Conservation (phyloP, 257 asterid species). For the Solanum medicagineum region DNA sequence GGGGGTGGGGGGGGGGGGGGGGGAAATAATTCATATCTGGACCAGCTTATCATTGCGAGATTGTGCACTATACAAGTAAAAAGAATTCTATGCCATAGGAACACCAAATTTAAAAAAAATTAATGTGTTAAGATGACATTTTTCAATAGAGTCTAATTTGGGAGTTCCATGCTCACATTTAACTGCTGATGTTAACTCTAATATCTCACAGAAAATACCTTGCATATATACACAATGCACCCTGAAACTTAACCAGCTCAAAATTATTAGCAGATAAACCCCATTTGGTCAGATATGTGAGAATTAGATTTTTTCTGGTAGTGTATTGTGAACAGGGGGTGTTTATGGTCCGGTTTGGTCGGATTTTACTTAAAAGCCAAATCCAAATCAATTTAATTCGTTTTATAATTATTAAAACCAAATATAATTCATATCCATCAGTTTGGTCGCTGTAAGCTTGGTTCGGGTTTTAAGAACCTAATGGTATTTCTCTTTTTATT, state of each 20-base stretch:
- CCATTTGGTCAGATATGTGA: not conserved
- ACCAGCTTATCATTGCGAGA: not conserved
- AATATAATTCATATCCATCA: too few species aligned
- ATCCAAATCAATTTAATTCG: too few species aligned
- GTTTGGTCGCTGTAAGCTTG: too few species aligned
- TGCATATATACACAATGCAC: not conserved
- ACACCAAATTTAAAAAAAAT: not conserved
- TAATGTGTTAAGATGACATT: not conserved
- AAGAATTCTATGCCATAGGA: not conserved
- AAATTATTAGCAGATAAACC: not conserved
- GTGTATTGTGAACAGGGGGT: not conserved
- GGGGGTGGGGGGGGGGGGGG: accelerated
- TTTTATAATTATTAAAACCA: too few species aligned
- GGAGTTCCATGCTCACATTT: not conserved
- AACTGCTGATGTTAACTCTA: not conserved
- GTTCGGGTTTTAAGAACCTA: too few species aligned
- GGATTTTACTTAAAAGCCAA: too few species aligned
- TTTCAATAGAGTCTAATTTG: not conserved
- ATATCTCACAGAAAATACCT: not conserved
- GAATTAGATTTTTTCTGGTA: not conserved
- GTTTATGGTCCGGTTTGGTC: too few species aligned
- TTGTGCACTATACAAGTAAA: not conserved
- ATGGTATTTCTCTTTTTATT: too few species aligned
- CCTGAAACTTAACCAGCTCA: not conserved
- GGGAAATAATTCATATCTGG: not conserved